Conservation (phyloP, 345 rosid genomes). For the Dipteronia sinensis region DNA sequence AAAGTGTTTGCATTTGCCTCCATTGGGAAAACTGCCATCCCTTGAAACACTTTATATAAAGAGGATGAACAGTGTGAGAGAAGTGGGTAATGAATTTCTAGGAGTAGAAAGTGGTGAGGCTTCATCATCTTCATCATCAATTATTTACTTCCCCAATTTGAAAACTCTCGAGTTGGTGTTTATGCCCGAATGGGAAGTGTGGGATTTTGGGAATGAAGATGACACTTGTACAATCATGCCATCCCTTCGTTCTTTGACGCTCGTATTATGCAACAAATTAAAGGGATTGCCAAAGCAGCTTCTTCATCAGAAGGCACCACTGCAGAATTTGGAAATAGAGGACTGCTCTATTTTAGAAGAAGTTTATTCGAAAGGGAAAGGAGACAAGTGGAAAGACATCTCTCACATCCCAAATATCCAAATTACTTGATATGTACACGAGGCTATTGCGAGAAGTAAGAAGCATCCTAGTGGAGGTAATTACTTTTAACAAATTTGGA, state of each 20-base stretch:
- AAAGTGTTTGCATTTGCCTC: not conserved
- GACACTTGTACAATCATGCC: not conserved
- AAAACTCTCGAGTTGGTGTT: not conserved
- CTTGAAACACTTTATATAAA: not conserved
- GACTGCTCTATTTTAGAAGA: not conserved
- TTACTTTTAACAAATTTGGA: not conserved
- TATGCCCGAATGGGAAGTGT: not conserved
- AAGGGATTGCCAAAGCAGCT: not conserved
- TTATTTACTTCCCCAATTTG: not conserved
- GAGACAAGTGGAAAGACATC: not conserved
- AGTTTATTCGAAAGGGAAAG: not conserved
- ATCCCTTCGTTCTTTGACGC: not conserved
- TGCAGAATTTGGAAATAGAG: not conserved
- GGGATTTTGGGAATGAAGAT: slow-evolving; percentile 4
- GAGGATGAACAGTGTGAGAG: not conserved
- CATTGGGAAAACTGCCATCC: not conserved
- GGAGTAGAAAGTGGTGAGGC: not conserved
- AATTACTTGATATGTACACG: too few species aligned
- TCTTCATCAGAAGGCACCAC: not conserved
- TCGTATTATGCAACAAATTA: not conserved
- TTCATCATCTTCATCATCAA: not conserved
- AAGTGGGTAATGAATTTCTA: not conserved
- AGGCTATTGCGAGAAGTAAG: too few species aligned
- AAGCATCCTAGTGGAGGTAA: not conserved
- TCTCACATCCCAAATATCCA: not conserved